Evolutionary conservation across 164 flowering plant species (phyloP).

Genomic region (Chimonanthus salicifolius): DNA sequence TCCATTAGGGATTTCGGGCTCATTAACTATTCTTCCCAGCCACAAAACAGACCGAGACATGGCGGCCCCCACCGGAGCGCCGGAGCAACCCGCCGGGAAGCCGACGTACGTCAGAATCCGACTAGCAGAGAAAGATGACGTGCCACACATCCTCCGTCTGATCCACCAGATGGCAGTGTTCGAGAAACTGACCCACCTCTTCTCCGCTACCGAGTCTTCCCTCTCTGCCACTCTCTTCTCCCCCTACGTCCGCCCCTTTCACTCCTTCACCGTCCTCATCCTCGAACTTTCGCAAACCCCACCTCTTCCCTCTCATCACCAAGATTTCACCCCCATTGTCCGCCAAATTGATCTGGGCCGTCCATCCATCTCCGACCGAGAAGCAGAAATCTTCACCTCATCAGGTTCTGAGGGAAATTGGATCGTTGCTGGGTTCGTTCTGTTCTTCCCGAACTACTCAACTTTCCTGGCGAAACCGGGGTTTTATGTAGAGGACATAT

Average conservation of each 20-base stretch:
- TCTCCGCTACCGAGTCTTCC: constrained; percentile 61
- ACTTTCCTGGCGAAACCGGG: constrained; percentile 73
- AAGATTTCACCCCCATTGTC: constrained; percentile 5
- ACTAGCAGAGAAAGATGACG: constrained; percentile 52
- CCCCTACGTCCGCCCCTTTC: constrained; percentile 55
- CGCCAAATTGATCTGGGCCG: constrained; percentile 24
- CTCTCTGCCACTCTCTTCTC: constrained; percentile 72
- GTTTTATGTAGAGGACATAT: constrained; percentile 76
- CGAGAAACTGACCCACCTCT: constrained; percentile 67
- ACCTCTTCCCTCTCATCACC: constrained; percentile 7
- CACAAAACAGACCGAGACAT: not conserved
- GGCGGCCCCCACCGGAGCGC: constrained; percentile 5
- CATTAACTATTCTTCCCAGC: too few species aligned
- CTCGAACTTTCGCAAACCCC: constrained; percentile 49
- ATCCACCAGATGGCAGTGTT: constrained; percentile 89
- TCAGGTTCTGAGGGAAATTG: constrained; percentile 22
- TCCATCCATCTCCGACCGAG: constrained; percentile 43
- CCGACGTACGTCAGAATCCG: constrained; percentile 43
- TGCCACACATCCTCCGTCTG: constrained; percentile 67
- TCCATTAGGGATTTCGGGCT: too few species aligned
- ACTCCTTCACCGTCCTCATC: constrained; percentile 75
- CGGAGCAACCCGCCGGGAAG: constrained; percentile 6
- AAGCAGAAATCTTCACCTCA: constrained; percentile 28
- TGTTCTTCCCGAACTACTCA: constrained; percentile 83
- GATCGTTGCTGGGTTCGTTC: constrained; percentile 65